Evolutionary conservation across 306 rosid species (phyloP).

Genomic region (Lagenaria siceraria): DNA sequence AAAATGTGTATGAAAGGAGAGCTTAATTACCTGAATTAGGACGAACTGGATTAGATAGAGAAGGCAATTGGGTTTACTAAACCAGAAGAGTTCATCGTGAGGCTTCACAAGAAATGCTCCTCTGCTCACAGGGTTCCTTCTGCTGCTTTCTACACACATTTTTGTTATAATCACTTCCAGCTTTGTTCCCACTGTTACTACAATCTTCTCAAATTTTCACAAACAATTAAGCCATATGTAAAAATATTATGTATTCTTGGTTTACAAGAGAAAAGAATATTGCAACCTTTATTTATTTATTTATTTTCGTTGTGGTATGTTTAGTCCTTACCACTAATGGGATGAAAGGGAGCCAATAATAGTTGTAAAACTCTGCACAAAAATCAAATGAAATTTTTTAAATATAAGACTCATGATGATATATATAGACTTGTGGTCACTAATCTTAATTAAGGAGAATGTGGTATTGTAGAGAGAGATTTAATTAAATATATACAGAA

Average conservation of each 20-base stretch:
- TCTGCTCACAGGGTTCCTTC: slow-evolving; percentile 25
- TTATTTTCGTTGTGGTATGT: not conserved
- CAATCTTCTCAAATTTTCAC: slow-evolving; percentile 23
- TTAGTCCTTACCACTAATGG: slow-evolving; percentile 41
- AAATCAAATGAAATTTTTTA: not conserved
- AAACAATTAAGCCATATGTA: not conserved
- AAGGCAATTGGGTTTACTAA: slow-evolving; percentile 45
- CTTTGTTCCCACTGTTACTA: slow-evolving; percentile 47
- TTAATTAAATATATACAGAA: too few relatives aligned
- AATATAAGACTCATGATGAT: not conserved
- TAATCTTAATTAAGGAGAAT: too few relatives aligned
- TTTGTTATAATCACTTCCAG: slow-evolving; percentile 43
- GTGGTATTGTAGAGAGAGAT: too few relatives aligned
- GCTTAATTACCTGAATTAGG: slow-evolving; percentile 29
- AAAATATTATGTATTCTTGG: too few relatives aligned
- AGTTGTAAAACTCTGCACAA: slow-evolving; percentile 44
- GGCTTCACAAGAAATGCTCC: slow-evolving; percentile 47
- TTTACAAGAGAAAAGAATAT: too few relatives aligned
- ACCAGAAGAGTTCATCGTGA: slow-evolving; percentile 46
- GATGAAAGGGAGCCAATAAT: slow-evolving; percentile 64
- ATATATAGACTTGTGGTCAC: too few relatives aligned
- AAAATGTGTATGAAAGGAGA: too few relatives aligned
- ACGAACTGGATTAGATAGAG: slow-evolving; percentile 43
- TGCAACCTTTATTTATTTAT: not conserved
- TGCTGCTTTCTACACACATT: slow-evolving; percentile 47